Base-by-base conservation (phyloP, 1,139 yeast species). In the Scheffersomyces lignicola region DNA sequence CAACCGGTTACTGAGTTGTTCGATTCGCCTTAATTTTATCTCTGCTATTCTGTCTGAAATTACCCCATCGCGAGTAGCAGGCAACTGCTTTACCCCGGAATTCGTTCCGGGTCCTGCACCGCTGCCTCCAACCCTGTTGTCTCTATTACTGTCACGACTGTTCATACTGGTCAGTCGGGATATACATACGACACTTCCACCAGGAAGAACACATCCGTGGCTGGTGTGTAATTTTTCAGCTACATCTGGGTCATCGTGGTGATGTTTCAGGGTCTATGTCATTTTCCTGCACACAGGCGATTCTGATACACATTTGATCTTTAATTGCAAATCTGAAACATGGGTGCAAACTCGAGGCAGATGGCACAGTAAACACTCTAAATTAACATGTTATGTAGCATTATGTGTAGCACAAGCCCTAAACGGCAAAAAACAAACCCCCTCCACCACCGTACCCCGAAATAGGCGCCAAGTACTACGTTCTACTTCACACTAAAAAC, bases 11-110 rank as follows among this genome's bases (percentile, higher is more conserved):
- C 82, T 83, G 32, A 83, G 65, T 47, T 81, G 84, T 37, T 73
- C 70, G 21, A 83, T 73, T 42, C 95, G 67, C 49, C 76, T 80
- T 33, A 83, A 63, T 56, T 83, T 83, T 41, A 84, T 59, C 42
- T 56, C 57, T 24, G 60, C 54, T 13, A 69, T 68, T 32, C 60
- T 61, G 33, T 48, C 44, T 9, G 57, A 49, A 21, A 64, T 45
- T 32, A 58, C 64, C 8, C 23, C 23, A 9, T 8, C 23, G n/a
- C 9, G n/a, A 20, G 8, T 20, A 20, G 23, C n/a, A 9, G 23
- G 10, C 8, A 20, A 20, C n/a, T 20, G 23, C 8, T n/a, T 20
- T 20, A 8, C 23, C 8, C 23, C 23, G n/a, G 10, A 8, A 20
- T n/a, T 20, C 8, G 23, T n/a, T 9, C 23, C n/a, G 14, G 14